These are phyloP conservation scores for Amyloporia xantha DNA, from an alignment of 768 basidiomycete species.

Conservation along the genomic window DNA sequence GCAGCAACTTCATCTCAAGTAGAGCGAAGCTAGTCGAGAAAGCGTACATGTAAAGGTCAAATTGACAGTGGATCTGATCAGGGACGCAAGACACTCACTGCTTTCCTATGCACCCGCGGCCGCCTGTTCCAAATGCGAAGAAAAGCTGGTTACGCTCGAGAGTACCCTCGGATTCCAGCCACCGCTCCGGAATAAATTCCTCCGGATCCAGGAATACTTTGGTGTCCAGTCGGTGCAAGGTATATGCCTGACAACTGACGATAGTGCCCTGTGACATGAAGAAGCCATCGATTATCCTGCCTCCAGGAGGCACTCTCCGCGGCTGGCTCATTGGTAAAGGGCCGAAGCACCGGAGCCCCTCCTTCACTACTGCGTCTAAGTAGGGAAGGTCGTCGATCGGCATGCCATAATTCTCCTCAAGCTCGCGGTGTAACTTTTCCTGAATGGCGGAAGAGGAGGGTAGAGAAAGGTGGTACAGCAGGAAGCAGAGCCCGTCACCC, in stretches of 20 bases:
- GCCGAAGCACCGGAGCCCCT: constrained; percentile 84
- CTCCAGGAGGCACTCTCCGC: constrained; percentile 77
- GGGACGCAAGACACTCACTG: constrained; percentile 17
- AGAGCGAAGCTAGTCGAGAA: constrained; percentile 12
- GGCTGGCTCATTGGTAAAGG: constrained; percentile 95
- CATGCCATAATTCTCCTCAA: constrained; percentile 56
- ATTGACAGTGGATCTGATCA: neutral
- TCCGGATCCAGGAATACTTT: constrained; percentile 85
- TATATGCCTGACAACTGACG: constrained; percentile 92
- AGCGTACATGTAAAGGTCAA: neutral
- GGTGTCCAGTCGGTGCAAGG: constrained; percentile 70
- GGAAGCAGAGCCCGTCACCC: constrained; percentile 20
- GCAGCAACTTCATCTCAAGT: constrained; percentile 18
- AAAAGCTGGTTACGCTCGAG: constrained; percentile 94
- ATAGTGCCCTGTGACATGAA: constrained; percentile 87
- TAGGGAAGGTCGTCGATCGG: constrained; percentile 90
- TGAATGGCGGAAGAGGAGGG: constrained; percentile 11
- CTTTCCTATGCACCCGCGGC: constrained; percentile 19
- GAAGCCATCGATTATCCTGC: constrained; percentile 84
- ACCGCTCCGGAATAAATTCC: constrained; percentile 79
- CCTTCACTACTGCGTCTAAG: constrained; percentile 86
- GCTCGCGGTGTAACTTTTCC: constrained; percentile 14
- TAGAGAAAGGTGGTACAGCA: constrained; percentile 18
- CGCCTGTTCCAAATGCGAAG: constrained; percentile 42
- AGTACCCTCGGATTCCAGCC: constrained; percentile 70